Evolutionary conservation across 768 basidiomycete species (phyloP), one percentile per base, ranked within the genome.

Genomic region (Leccinum ochraceum): DNA sequence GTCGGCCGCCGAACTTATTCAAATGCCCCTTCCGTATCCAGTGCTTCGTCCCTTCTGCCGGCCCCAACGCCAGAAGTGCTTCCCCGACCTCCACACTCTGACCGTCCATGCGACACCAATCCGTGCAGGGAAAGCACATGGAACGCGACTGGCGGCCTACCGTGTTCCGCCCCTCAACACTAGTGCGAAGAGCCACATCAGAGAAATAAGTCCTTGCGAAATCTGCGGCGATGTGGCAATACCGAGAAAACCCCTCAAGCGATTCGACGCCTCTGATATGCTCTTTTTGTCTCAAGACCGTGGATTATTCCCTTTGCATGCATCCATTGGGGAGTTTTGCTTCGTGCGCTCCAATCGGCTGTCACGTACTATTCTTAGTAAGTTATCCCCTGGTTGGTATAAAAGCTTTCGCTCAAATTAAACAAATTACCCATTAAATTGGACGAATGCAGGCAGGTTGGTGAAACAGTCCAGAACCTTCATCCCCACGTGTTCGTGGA

Each of bases 111-210:
- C 26, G 26, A 26, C 26, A 26, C 26, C 26, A 26, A 26, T 26
- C 26, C 26, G 8, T 50, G 49, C 51, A 54, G 46, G 17, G 17
- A 52, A 26, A 39, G 36, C 52, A 37, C 67, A 59, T 36, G 64
- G 49, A 54, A 49, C 30, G 24, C 20, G 34, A 58, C 50, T 54
- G 44, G 22, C 42, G 30, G 54, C 34, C 34, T 13, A 57, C 44
- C 42, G 6, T 48, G 49, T 42, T 55, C 55, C 26, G 48, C 14
- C n/a, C 24, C 22, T 17, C 42, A 46, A 20, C 5, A 46, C 44
- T 11, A 39, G 51, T 24, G 30, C 17, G 14, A 37, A 42, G 54
- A 46, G 20, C n/a, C 11, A 46, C 44, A 39, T 20, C 10, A 39
- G 17, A 57, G 20, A 51, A 28, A 24, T 26, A 14, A 3, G 26